These are phyloP conservation scores for Colletotrichum sp. DNA, from an alignment of 2,329 filamentous ascomycete genomes.

Conservation along the genomic window DNA sequence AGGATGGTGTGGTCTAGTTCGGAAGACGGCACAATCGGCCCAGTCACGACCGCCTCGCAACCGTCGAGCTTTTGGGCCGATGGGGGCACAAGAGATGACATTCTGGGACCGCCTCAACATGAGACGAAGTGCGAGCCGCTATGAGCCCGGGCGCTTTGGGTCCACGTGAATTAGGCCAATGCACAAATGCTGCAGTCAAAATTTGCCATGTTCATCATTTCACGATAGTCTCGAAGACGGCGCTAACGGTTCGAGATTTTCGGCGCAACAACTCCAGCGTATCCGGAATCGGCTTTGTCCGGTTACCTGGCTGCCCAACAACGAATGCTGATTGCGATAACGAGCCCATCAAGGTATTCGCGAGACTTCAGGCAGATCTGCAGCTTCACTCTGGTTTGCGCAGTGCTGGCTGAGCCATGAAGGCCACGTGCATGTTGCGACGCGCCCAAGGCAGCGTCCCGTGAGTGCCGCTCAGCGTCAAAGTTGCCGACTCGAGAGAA, in stretches of 20 bases:
- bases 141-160: not conserved
- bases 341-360: not conserved
- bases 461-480: not conserved
- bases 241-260: not conserved
- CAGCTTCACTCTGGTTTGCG: not conserved
- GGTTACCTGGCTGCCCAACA: not conserved
- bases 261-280: not conserved
- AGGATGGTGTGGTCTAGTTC: not conserved
- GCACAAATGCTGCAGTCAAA: not conserved
- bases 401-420: not conserved
- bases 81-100: not conserved
- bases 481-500: not conserved
- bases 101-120: not conserved
- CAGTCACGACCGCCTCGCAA: not conserved
- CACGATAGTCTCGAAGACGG: not conserved
- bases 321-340: not conserved
- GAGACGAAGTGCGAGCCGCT: not conserved
- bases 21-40: constrained; percentile 3
- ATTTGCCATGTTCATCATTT: not conserved
- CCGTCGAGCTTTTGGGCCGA: not conserved
- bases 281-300: not conserved
- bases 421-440: not conserved
- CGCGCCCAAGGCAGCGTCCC: not conserved
- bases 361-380: not conserved
- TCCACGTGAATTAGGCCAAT: not conserved